Conservation (phyloP, 2,329 filamentous ascomycete species). For the Penicillium sp. region DNA sequence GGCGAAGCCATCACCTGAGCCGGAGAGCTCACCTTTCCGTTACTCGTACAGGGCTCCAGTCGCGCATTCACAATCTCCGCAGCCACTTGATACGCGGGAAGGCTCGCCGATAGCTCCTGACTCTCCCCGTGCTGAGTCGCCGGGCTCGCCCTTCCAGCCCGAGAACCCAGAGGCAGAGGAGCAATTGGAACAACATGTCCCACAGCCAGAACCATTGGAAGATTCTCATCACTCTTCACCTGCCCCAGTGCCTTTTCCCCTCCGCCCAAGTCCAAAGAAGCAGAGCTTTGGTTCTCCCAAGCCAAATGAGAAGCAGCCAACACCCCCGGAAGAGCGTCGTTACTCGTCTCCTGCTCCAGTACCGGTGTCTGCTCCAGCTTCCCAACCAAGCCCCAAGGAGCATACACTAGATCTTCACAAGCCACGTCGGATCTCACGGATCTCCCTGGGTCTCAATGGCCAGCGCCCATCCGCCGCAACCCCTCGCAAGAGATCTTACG, state of each 20-base stretch:
- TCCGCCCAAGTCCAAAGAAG: constrained; percentile 19
- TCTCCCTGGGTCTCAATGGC: constrained; percentile 14
- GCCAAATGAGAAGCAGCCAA: background rate
- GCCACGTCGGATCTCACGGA: constrained; percentile 14
- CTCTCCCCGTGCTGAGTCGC: constrained; percentile 6
- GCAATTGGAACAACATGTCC: constrained; percentile 15
- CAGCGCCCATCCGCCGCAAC: constrained; percentile 10
- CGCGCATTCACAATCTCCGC: constrained; percentile 9
- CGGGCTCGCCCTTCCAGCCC: constrained; percentile 37
- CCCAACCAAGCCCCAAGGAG: constrained; percentile 4
- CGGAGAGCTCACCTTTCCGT: constrained; percentile 40
- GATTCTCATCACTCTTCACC: background rate
- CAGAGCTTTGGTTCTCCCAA: constrained; percentile 1
- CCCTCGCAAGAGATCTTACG: constrained; percentile 27
- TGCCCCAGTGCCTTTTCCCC: constrained; percentile 31
- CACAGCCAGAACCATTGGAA: background rate
- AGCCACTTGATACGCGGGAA: background rate
- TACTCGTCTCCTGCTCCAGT: constrained; percentile 1
- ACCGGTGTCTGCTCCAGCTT: constrained; percentile 1
- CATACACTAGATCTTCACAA: constrained; percentile 16
- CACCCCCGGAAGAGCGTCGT: constrained; percentile 2
- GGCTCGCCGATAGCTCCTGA: background rate
- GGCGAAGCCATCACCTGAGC: constrained; percentile 14
- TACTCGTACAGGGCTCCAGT: background rate
- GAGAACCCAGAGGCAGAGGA: constrained; percentile 30